Evolutionary conservation across 306 rosid genomes (phyloP).

Genomic region (Trichosanthes cucumerina): DNA sequence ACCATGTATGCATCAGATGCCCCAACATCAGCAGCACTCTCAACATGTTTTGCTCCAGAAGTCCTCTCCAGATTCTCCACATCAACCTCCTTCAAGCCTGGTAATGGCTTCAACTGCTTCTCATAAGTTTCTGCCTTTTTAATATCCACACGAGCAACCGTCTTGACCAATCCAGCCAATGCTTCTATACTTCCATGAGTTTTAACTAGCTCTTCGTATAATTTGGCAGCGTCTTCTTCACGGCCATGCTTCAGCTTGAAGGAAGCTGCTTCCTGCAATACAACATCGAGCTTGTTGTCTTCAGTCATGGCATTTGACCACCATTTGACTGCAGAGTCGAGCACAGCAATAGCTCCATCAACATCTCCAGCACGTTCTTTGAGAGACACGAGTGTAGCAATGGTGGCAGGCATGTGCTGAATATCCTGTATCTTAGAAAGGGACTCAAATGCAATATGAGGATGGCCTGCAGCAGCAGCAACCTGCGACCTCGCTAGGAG

Average conservation of each 20-base stretch:
- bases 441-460: slow-evolving; percentile 84
- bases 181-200: slow-evolving; percentile 75
- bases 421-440: slow-evolving; percentile 67
- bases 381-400: slow-evolving; percentile 85
- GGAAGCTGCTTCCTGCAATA: slow-evolving; percentile 89
- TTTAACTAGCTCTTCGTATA: slow-evolving; percentile 83
- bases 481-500: slow-evolving; percentile 84
- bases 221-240: slow-evolving; percentile 68
- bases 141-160: slow-evolving; percentile 73
- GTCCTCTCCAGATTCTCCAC: slow-evolving; percentile 81
- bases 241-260: slow-evolving; percentile 76
- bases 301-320: slow-evolving; percentile 90
- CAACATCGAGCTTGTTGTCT: slow-evolving; percentile 60
- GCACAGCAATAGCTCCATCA: slow-evolving; percentile 80
- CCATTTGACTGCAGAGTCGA: slow-evolving; percentile 83
- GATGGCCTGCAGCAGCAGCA: slow-evolving; percentile 87
- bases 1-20: slow-evolving; percentile 48
- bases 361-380: slow-evolving; percentile 84
- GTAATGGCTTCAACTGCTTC: slow-evolving; percentile 66
- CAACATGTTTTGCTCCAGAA: slow-evolving; percentile 72
- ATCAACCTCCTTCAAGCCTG: slow-evolving; percentile 70
- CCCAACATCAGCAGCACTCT: slow-evolving; percentile 31
- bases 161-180: slow-evolving; percentile 71
- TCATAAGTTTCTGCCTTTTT: slow-evolving; percentile 82
- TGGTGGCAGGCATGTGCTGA: slow-evolving; percentile 90